Percentiles rank a stretch among this genome's conserved stretches.
These are phyloP conservation scores for Spergularia bocconei DNA, from an alignment of 148 eudicot genomes.

Conservation along the genomic window DNA sequence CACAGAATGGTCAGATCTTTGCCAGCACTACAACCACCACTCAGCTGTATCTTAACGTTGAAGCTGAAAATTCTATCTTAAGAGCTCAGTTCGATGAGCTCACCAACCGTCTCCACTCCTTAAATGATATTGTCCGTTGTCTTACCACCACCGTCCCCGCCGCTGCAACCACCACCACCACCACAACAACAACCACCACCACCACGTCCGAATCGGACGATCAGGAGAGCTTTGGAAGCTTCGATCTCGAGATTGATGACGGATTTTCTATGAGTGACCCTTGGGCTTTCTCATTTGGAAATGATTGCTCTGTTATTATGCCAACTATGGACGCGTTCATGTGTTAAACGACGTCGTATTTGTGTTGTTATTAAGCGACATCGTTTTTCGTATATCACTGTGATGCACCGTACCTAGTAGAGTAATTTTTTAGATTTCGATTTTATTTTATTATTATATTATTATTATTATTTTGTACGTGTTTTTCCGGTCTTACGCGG, in stretches of 20 bases:
- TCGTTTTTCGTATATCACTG: background rate
- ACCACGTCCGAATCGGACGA: slow-evolving; percentile 1
- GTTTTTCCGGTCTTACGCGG: too few species aligned
- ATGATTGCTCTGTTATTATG: slow-evolving; percentile 2
- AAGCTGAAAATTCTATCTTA: slow-evolving; percentile 66
- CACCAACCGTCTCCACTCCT: slow-evolving; percentile 44
- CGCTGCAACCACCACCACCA: background rate
- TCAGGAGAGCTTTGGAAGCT: slow-evolving; percentile 20
- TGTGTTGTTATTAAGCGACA: slow-evolving; percentile 1
- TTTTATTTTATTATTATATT: too few species aligned
- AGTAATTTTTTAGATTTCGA: too few species aligned
- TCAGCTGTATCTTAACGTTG: slow-evolving; percentile 41
- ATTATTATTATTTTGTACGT: too few species aligned
- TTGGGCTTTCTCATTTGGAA: slow-evolving; percentile 15
- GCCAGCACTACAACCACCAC: slow-evolving; percentile 31
- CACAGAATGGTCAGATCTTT: slow-evolving; percentile 38
- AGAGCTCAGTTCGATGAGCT: slow-evolving; percentile 64
- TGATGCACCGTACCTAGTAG: too few species aligned
- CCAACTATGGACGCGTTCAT: slow-evolving; percentile 16
- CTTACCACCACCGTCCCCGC: background rate
- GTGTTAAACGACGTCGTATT: slow-evolving; percentile 2
- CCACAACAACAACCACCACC: background rate
- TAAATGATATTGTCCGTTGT: slow-evolving; percentile 42
- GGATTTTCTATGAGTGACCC: slow-evolving; percentile 17
- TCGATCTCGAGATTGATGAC: slow-evolving; percentile 27